Base-by-base conservation (phyloP, 805 yeast genomes). In the Candida stauntonica region DNA sequence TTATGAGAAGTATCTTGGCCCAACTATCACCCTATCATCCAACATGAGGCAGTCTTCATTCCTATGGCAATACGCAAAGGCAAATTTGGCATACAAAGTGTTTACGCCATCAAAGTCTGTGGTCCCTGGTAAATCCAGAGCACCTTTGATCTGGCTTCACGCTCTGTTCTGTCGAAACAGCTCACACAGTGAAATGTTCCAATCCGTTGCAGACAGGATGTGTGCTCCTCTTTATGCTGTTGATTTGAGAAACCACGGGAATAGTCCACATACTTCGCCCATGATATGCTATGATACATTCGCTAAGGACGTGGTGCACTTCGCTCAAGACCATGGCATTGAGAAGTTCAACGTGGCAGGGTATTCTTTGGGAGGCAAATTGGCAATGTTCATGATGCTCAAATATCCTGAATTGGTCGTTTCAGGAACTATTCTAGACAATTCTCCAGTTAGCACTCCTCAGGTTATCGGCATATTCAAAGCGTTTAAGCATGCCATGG, bases 351-450 rank as follows among this genome's bases (percentile, higher is more conserved):
- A 54, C 27, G 32, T 62, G 16, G 47, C 61, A 27, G 79, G 79
- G 0, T 76, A 72, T 49, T 70, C 74, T 21, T 64, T 73, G 67
- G 79, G 79, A 5, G 78, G 75, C 12, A 73, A 73, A 39, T 68
- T 68, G 5, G 67, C 73, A 5, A 69, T 73, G 72, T 39, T 67
- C 35, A 63, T 65, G 3, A 56, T 67, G 3, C 51, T 73, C 36
- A 49, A 54, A 41, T 45, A 61, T 31, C 75, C 75, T 2, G 65
- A 62, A 4, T 39, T 59, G 24, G 57, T 71, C 12, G 48, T 55
- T 14, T 58, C 63, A 29, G 54, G 70, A 26, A 60, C 71, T 7
- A 65, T 70, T 17, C 62, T 73, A 7, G 79, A 72, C 42, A 73
- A 72, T 49, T 58, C 72, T 6, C 79, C 79, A 17, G 45, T 54